phyloP scores from a whole-genome alignment of 768 basidiomycete genomes.

The Macrolepiota dolichaula region DNA sequence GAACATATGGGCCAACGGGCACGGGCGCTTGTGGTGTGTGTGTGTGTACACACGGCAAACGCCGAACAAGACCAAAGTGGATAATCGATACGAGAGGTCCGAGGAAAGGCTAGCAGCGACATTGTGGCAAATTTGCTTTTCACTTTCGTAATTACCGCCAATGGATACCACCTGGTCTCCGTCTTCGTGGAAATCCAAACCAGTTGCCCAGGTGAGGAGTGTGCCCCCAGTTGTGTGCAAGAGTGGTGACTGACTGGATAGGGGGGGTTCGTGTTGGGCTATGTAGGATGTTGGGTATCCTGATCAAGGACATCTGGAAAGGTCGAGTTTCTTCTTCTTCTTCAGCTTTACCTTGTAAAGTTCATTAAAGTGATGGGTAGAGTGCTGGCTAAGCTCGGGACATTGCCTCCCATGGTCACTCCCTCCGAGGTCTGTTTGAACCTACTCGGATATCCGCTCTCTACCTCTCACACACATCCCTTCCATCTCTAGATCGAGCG shows the following conservation, averaged over 20 bases:
- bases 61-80: not conserved
- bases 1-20: not conserved
- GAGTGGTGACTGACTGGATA: not conserved
- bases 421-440: conserved; percentile 74
- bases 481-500: conserved; percentile 65
- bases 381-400: conserved; percentile 72
- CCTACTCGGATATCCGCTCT: conserved; percentile 27
- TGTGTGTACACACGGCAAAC: conserved; percentile 1
- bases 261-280: too few relatives aligned
- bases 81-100: not conserved
- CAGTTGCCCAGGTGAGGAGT: conserved; percentile 21
- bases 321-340: too few relatives aligned
- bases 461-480: conserved; percentile 10
- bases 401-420: conserved; percentile 87
- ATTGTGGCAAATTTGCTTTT: not conserved
- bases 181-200: conserved; percentile 66
- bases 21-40: not conserved
- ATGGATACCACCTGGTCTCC: conserved; percentile 55
- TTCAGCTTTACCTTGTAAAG: not conserved
- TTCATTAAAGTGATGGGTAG: conserved; percentile 32
- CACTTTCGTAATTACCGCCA: conserved; percentile 1
- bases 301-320: conserved; percentile 17
- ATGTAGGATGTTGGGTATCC: conserved; percentile 19
- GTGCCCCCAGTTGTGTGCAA: too few relatives aligned
- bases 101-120: not conserved